Conservation (phyloP, 768 basidiomycete species). For the Mycena venus region DNA sequence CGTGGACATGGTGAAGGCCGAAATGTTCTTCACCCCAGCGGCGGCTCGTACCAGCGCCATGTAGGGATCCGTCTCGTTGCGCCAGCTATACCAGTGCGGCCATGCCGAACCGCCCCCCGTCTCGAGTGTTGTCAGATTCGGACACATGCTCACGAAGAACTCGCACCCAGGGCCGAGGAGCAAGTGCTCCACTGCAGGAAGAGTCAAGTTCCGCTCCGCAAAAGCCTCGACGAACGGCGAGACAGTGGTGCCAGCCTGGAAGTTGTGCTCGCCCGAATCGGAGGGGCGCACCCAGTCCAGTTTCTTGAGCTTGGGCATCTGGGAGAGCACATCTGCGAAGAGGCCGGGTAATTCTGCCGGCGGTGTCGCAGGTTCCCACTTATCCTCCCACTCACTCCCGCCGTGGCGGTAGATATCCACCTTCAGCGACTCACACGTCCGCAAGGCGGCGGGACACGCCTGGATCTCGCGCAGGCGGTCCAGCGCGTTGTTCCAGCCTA, state of each 20-base stretch:
- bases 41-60: slow-evolving; percentile 10
- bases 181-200: slow-evolving; percentile 16
- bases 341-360: slow-evolving; percentile 6
- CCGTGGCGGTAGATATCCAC: slow-evolving; percentile 13
- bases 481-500: slow-evolving; percentile 12
- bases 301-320: slow-evolving; percentile 14
- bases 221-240: slow-evolving; percentile 2
- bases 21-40: slow-evolving; percentile 9
- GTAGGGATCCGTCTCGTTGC: slow-evolving; percentile 13
- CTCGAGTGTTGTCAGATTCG: slow-evolving; percentile 13
- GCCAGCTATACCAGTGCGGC: slow-evolving; percentile 6
- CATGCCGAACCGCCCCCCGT: slow-evolving; percentile 8
- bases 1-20: slow-evolving; percentile 15
- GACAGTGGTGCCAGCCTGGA: slow-evolving; percentile 10
- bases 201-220: slow-evolving; percentile 17
- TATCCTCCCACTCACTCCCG: slow-evolving; percentile 11
- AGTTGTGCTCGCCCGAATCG: slow-evolving; percentile 2
- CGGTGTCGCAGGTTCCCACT: slow-evolving; percentile 13
- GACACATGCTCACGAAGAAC: slow-evolving; percentile 10
- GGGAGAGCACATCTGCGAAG: slow-evolving; percentile 10
- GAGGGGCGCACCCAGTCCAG: slow-evolving; percentile 13
- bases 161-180: slow-evolving; percentile 11
- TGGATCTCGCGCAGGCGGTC: slow-evolving; percentile 16
- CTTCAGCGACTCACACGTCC: slow-evolving; percentile 12
- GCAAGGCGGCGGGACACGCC: slow-evolving; percentile 15